Percentiles rank a stretch among this genome's conserved stretches.
Evolutionary conservation across 345 rosid species (phyloP).

Genomic region (Limnanthes douglasii): DNA sequence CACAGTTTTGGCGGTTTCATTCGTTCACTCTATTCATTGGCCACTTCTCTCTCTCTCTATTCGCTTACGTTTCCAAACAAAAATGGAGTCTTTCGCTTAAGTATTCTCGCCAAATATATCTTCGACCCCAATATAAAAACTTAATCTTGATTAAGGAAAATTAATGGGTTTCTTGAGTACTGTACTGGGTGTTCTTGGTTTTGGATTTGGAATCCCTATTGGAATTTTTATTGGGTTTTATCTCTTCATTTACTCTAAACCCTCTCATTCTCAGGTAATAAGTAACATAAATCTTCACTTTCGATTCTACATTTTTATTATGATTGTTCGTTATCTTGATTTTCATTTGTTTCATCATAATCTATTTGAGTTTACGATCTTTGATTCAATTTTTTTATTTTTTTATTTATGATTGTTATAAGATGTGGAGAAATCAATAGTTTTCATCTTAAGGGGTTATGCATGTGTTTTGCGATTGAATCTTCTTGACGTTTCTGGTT

Average conservation of each 20-base stretch:
- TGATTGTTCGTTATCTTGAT: not conserved
- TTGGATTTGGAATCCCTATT: conserved; percentile 50
- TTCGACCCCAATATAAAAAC: too few relatives aligned
- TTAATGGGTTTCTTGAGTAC: conserved; percentile 38
- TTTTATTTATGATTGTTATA: not conserved
- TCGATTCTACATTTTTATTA: not conserved
- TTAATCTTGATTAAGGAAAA: not conserved
- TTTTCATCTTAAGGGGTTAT: not conserved
- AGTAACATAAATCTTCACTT: not conserved
- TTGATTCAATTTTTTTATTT: not conserved
- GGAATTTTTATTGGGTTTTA: conserved; percentile 63
- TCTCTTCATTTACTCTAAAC: conserved; percentile 48
- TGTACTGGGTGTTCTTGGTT: conserved; percentile 50
- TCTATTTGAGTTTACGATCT: conserved; percentile 4
- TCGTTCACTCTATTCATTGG: conserved; percentile 11
- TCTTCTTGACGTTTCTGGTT: too few relatives aligned
- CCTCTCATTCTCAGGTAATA: conserved; percentile 36
- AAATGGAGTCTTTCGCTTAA: not conserved
- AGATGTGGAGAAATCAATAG: not conserved
- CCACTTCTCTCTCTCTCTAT: conserved; percentile 12
- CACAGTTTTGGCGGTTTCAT: conserved; percentile 15
- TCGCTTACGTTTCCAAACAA: conserved; percentile 1
- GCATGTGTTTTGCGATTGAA: too few relatives aligned
- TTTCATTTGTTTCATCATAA: not conserved
- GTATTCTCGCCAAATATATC: too few relatives aligned